Percentiles rank a stretch among this genome's conserved stretches.
Conservation (phyloP, 2,329 filamentous ascomycete genomes). For the Penicillium sp. region DNA sequence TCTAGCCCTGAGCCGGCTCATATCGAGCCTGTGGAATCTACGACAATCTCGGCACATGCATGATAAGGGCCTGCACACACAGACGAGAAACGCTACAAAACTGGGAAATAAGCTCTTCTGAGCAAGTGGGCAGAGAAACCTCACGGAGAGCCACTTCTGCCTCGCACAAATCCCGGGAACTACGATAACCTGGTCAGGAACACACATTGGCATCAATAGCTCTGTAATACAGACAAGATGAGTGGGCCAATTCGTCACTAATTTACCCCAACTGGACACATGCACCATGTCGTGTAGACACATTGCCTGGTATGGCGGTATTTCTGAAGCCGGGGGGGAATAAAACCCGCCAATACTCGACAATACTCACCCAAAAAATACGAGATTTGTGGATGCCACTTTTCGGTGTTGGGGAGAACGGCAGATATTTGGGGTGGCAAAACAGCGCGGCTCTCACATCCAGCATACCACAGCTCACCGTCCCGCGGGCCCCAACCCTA, state of each 20-base stretch:
- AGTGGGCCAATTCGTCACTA: neutral
- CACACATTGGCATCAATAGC: neutral
- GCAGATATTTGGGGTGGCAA: conserved; percentile 14
- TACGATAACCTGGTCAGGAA: neutral
- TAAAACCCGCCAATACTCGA: neutral
- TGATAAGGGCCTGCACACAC: neutral
- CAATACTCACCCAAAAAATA: neutral
- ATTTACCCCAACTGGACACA: neutral
- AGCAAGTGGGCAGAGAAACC: neutral
- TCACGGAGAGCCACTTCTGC: neutral
- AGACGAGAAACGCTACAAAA: too few species aligned
- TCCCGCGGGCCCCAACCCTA: conserved; percentile 7
- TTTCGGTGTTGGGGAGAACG: conserved; percentile 1
- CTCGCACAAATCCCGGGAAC: neutral
- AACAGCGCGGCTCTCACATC: conserved; percentile 17
- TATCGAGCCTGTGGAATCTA: neutral
- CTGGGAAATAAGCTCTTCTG: neutral
- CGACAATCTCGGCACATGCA: neutral
- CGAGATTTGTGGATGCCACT: neutral
- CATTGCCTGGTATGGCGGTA: neutral
- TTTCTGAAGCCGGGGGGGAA: too few species aligned
- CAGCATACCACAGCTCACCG: conserved; percentile 21
- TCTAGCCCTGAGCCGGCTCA: neutral
- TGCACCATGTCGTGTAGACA: neutral
- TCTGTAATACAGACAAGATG: neutral